Conservation (phyloP, 2,329 filamentous ascomycete genomes). For the Nigrograna mackinnonii region DNA sequence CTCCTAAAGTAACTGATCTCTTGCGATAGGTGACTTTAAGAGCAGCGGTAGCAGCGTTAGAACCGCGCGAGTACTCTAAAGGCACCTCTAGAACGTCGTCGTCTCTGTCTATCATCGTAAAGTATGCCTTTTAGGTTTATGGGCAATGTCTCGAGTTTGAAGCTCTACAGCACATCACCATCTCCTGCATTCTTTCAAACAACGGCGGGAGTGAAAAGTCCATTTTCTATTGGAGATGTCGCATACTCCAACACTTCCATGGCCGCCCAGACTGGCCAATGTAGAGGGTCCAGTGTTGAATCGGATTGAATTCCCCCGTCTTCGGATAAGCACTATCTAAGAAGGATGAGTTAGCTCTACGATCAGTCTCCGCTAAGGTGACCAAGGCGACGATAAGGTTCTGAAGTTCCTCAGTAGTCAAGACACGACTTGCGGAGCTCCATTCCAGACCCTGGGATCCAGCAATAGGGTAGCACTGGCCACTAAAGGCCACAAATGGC, state of each 20-base stretch:
- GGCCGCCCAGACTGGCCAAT: not conserved
- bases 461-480: not conserved
- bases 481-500: not conserved
- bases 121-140: too few species aligned
- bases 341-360: conserved; percentile 8
- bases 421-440: too few species aligned
- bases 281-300: conserved; percentile 6
- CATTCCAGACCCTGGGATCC: not conserved
- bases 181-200: conserved; percentile 17
- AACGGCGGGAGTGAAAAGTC: conserved; percentile 4
- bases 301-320: conserved; percentile 19
- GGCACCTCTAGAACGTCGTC: too few species aligned
- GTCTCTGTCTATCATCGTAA: too few species aligned
- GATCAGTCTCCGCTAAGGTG: conserved; percentile 4
- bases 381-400: conserved; percentile 6
- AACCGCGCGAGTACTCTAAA: too few species aligned
- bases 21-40: too few species aligned
- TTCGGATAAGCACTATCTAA: conserved; percentile 24
- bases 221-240: conserved; percentile 12
- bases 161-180: conserved; percentile 6
- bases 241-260: conserved; percentile 11
- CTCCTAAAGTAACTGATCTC: too few species aligned
- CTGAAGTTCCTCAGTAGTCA: not conserved
- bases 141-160: too few species aligned
- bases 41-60: too few species aligned